These are phyloP conservation scores for Penicillium sp. DNA, from an alignment of 2,329 filamentous ascomycete species.

Conservation along the genomic window DNA sequence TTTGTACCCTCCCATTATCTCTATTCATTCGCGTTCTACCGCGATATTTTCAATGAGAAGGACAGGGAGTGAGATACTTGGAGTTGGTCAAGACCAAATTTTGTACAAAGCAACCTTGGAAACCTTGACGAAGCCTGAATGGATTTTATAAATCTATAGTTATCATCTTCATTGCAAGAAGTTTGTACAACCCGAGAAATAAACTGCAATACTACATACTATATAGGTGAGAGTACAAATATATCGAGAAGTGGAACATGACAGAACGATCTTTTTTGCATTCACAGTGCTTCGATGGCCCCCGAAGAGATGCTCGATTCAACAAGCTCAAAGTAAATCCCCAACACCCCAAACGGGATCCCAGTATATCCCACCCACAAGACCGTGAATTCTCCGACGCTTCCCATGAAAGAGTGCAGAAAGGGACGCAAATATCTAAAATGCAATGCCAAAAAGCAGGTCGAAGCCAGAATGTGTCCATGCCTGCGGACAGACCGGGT, in stretches of 20 bases:
- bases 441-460: slow-evolving; percentile 30
- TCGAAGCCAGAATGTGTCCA: slow-evolving; percentile 24
- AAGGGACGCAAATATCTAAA: slow-evolving; percentile 33
- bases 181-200: not conserved
- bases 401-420: slow-evolving; percentile 39
- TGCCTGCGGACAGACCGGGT: slow-evolving; percentile 9
- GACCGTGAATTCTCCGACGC: slow-evolving; percentile 42
- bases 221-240: slow-evolving; percentile 6
- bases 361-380: slow-evolving; percentile 43
- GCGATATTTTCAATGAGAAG: not conserved
- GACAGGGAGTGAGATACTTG: no score
- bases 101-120: no score
- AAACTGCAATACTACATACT: not conserved
- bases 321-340: slow-evolving; percentile 40
- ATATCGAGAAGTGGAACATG: slow-evolving; percentile 25
- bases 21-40: not conserved
- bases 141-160: no score
- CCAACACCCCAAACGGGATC: slow-evolving; percentile 43
- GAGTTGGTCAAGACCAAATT: no score
- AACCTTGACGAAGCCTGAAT: not conserved
- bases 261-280: slow-evolving; percentile 36
- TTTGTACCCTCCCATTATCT: slow-evolving; percentile 3
- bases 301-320: slow-evolving; percentile 24
- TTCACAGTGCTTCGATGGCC: slow-evolving; percentile 32
- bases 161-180: not conserved